Evolutionary conservation across 164 flowering plant genomes (phyloP).

Genomic region (Nelumbo lutea): DNA sequence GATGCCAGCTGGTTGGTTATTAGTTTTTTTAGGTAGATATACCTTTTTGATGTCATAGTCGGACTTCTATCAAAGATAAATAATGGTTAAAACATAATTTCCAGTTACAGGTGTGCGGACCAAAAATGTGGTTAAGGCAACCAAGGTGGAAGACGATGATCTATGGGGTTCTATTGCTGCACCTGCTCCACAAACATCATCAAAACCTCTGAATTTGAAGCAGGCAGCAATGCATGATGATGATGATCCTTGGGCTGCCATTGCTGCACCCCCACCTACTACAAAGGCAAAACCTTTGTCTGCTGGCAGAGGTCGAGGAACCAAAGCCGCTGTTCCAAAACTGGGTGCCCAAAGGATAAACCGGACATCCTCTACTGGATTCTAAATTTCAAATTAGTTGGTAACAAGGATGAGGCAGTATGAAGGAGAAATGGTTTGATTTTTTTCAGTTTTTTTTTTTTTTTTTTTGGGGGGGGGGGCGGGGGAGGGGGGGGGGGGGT

Average conservation of each 20-base stretch:
- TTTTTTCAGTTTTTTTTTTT: background rate
- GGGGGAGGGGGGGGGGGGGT: too few relatives aligned
- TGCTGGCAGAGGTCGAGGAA: slow-evolving; percentile 66
- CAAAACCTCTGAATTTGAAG: slow-evolving; percentile 55
- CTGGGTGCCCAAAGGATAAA: slow-evolving; percentile 88
- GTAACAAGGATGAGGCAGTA: too few relatives aligned
- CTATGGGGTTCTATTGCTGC: slow-evolving; percentile 79
- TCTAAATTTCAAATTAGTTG: slow-evolving; percentile 20
- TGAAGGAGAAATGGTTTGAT: background rate
- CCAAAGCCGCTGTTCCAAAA: slow-evolving; percentile 58
- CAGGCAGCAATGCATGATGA: slow-evolving; percentile 30
- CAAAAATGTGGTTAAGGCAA: slow-evolving; percentile 32
- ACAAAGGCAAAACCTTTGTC: slow-evolving; percentile 75
- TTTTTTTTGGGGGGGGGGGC: too few relatives aligned
- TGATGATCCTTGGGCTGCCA: slow-evolving; percentile 90
- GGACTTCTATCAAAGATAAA: too few relatives aligned
- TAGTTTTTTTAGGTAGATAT: too few relatives aligned
- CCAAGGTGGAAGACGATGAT: slow-evolving; percentile 52
- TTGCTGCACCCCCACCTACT: slow-evolving; percentile 92
- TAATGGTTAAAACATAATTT: background rate
- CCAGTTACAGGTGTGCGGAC: slow-evolving; percentile 43
- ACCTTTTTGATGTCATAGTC: too few relatives aligned
- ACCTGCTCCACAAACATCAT: slow-evolving; percentile 54
- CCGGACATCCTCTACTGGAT: slow-evolving; percentile 64
- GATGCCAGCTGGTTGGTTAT: too few relatives aligned